These are phyloP conservation scores for Carex cristatella DNA, from an alignment of 176 grass and related monocot genomes.

Conservation along the genomic window DNA sequence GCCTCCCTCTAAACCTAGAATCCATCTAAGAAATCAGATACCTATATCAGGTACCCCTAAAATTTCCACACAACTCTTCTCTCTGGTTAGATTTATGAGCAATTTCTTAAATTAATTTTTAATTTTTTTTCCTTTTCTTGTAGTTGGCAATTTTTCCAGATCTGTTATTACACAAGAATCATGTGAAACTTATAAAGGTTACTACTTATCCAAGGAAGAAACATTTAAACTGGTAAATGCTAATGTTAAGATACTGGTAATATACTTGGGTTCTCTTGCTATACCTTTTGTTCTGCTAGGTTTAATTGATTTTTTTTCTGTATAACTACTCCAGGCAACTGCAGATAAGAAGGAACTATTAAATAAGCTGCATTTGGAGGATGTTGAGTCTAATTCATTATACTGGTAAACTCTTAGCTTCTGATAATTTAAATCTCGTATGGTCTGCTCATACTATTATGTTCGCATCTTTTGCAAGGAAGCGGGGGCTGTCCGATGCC, in stretches of 20 bases:
- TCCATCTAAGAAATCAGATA: background rate
- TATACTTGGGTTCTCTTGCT: background rate
- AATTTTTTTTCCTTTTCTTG: background rate
- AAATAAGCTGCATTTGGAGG: constrained; percentile 1
- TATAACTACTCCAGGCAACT: constrained; percentile 12
- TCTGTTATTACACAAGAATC: background rate
- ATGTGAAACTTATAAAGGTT: background rate
- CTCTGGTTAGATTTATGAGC: background rate
- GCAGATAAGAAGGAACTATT: background rate
- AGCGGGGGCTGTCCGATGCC: too few species aligned
- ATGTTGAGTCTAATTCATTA: constrained; percentile 11
- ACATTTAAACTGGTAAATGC: background rate
- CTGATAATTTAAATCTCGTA: background rate
- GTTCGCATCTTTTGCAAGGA: background rate
- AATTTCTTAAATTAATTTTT: background rate
- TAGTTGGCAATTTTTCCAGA: background rate
- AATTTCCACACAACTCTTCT: background rate
- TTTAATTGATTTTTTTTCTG: constrained; percentile 10
- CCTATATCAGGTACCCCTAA: background rate
- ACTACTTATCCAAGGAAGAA: constrained; percentile 1
- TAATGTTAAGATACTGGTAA: background rate
- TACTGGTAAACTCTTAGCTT: background rate
- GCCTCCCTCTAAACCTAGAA: background rate
- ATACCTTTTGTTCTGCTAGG: background rate
- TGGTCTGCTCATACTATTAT: background rate